Percentiles rank a stretch among this genome's conserved stretches.
These are phyloP conservation scores for Candida saitoana DNA, from an alignment of 805 yeast species.

Conservation along the genomic window DNA sequence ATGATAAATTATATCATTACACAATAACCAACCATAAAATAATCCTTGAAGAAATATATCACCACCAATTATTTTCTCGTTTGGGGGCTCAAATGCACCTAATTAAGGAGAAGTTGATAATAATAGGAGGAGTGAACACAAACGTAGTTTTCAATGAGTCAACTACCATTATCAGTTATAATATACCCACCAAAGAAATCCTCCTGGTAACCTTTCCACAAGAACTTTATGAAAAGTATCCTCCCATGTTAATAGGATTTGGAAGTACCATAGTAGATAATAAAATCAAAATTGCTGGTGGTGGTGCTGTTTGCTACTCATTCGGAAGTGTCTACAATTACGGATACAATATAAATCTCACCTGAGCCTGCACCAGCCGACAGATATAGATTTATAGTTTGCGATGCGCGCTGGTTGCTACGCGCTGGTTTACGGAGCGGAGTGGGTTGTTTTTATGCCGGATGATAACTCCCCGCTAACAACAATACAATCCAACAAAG, in stretches of 20 bases:
- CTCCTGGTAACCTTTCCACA: slow-evolving; percentile 24
- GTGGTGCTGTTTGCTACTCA: slow-evolving; percentile 81
- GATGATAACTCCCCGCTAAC: neutral
- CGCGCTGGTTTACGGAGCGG: neutral
- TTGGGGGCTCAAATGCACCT: slow-evolving; percentile 45
- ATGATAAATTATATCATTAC: slow-evolving; percentile 33
- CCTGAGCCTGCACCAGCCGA: no score
- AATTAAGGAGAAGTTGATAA: slow-evolving; percentile 29
- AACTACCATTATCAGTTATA: slow-evolving; percentile 35
- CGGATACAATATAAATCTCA: slow-evolving; percentile 12
- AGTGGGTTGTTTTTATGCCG: no score
- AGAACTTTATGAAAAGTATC: slow-evolving; percentile 36
- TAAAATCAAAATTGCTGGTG: slow-evolving; percentile 39
- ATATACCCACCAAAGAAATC: slow-evolving; percentile 6
- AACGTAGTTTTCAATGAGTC: slow-evolving; percentile 20
- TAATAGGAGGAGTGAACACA: slow-evolving; percentile 59
- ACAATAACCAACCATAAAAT: slow-evolving; percentile 16
- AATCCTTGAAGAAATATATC: slow-evolving; percentile 9
- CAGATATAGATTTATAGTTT: no score
- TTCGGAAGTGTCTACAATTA: slow-evolving; percentile 52
- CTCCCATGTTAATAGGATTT: slow-evolving; percentile 54
- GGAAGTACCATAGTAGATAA: slow-evolving; percentile 24
- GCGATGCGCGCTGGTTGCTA: neutral
- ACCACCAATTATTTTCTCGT: slow-evolving; percentile 35
- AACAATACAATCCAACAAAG: neutral